phyloP scores from a whole-genome alignment of 805 yeast genomes.

The Starmerella davenportii region DNA sequence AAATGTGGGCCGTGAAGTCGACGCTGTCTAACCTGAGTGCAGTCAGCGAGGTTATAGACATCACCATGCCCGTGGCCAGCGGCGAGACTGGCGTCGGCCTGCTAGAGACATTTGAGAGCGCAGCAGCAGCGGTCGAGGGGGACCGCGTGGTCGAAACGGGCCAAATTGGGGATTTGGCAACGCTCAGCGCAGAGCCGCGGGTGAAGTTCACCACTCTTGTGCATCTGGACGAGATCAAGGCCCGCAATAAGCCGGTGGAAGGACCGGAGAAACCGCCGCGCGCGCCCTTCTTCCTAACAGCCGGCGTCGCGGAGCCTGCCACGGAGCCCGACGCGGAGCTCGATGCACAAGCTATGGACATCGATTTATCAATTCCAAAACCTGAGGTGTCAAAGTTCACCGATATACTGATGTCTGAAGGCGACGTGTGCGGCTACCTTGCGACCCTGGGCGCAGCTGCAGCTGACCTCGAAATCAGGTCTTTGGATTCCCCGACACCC shows the following conservation, averaged over 20 bases:
- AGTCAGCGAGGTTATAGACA: constrained; percentile 18
- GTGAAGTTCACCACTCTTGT: constrained; percentile 59
- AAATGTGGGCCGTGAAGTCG: constrained; percentile 80
- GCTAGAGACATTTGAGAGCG: constrained; percentile 34
- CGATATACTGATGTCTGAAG: constrained; percentile 7
- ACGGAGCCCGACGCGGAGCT: constrained; percentile 19
- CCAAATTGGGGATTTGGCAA: constrained; percentile 31
- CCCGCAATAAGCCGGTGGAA: constrained; percentile 77
- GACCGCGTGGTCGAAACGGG: constrained; percentile 21
- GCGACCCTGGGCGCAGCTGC: constrained; percentile 52
- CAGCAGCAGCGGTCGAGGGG: background rate
- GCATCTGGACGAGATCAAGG: constrained; percentile 66
- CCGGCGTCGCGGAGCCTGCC: constrained; percentile 6
- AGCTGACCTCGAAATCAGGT: constrained; percentile 73
- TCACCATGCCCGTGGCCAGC: constrained; percentile 54
- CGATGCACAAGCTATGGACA: background rate
- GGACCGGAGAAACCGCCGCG: constrained; percentile 70
- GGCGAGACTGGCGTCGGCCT: constrained; percentile 60
- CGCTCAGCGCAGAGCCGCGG: constrained; percentile 64
- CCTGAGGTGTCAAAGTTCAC: constrained; percentile 8
- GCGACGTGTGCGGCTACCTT: constrained; percentile 39
- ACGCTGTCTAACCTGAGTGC: constrained; percentile 43
- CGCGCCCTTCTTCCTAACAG: constrained; percentile 55
- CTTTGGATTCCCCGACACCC: constrained; percentile 47
- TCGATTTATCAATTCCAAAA: background rate